Evolutionary conservation across 306 rosid genomes (phyloP), one percentile per base, ranked within the genome.

Genomic region (Urtica urens): DNA sequence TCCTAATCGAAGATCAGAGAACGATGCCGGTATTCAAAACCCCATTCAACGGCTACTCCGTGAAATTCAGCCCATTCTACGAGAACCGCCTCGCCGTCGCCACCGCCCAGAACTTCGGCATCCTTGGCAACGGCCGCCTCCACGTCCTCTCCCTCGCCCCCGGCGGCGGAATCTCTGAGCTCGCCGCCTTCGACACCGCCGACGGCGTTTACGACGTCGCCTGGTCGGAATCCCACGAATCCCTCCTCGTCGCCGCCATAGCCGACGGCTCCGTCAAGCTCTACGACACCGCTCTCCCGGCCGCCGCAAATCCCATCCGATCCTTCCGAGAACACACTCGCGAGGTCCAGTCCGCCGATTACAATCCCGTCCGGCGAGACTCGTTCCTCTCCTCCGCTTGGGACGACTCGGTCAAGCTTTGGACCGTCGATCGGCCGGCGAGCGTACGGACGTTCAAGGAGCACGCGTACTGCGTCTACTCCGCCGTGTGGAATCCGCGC

Each of bases 231-330:
- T 90, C 95, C 18, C 99, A 90, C 69, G 97, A 84, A 5, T 81
- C 93, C 38, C 62, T 84, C 26, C 65, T 81, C 14, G 83, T 81
- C 28, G 97, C 97, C 19, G 95, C 95, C 71, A 41, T 90, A 12
- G 97, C 92, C 38, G 97, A 90, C 14, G 97, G 95, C 26, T 90
- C 97, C 29, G 82, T 90, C 55, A 84, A 90, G 72, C 78, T 90
- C 52, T 90, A 81, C 58, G 95, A 90, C 69, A 69, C 73, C 23
- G 82, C 82, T 0, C 82, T 83, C 12, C 88, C 94, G 0, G 92
- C 92, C 0, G 13, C 87, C 9, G 51, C 80, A 6, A 90, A 90
- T 68, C 99, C 94, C 0, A 76, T 90, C 30, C 95, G 99, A 11
- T 90, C 99, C 48, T 69, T 90, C 58, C 85, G 72, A 3, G 99